phyloP scores from a whole-genome alignment of 106 monocot species.

The Narthecium ossifragum region DNA sequence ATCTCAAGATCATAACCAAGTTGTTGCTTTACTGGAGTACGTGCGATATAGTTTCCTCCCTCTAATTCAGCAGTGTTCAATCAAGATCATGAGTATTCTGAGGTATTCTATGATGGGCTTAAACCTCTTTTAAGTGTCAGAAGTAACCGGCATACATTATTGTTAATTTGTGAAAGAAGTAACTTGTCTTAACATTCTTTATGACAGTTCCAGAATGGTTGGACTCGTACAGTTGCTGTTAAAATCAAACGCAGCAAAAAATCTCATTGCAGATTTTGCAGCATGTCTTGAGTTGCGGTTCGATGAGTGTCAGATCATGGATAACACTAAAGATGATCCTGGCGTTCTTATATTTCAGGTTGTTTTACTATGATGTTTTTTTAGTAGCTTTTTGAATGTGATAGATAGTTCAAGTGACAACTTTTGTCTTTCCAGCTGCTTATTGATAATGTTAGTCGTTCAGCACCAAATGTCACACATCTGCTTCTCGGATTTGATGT shows the following conservation, averaged over 20 bases:
- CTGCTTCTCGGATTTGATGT: conserved; percentile 91
- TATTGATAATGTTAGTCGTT: conserved; percentile 79
- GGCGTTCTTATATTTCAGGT: conserved; percentile 97
- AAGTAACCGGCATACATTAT: neutral
- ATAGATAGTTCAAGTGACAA: neutral
- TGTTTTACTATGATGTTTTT: neutral
- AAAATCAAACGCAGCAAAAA: conserved; percentile 64
- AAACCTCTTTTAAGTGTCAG: neutral
- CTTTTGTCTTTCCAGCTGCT: conserved; percentile 56
- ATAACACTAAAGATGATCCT: conserved; percentile 76
- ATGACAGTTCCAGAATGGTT: conserved; percentile 73
- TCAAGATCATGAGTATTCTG: conserved; percentile 71
- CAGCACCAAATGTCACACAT: conserved; percentile 87
- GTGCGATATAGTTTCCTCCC: conserved; percentile 74
- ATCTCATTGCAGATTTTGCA: conserved; percentile 81
- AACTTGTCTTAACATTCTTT: neutral
- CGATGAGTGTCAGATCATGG: conserved; percentile 62
- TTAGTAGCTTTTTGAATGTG: neutral
- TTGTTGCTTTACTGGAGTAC: conserved; percentile 81
- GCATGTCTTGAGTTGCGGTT: conserved; percentile 81
- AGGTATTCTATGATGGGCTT: no score
- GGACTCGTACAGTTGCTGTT: conserved; percentile 79
- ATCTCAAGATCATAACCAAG: conserved; percentile 75
- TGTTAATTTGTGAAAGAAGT: neutral
- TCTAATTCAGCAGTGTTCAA: conserved; percentile 73